Base-by-base conservation (phyloP, 139 green algal species). In the Micractinium sp. region DNA sequence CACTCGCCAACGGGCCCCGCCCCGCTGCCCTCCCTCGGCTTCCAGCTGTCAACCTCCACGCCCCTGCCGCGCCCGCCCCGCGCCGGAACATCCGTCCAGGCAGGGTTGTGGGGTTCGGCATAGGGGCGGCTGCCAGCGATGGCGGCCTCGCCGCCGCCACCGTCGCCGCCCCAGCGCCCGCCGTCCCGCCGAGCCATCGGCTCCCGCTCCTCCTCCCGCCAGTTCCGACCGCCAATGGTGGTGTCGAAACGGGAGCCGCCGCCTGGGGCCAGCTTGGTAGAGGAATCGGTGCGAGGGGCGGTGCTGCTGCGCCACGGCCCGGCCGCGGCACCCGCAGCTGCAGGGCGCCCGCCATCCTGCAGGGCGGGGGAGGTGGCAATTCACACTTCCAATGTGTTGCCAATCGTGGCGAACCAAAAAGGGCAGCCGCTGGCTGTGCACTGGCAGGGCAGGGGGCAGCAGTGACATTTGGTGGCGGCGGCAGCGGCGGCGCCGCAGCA, bases 141-240 rank as follows among this genome's bases (percentile, higher is more conserved):
- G 3, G 29, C 75, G 23, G 75, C 75, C 75, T 47, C 47, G 33
- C 35, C 35, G 20, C 2, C 84, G 7, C 41, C 38, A 29, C 47
- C 84, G 41, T 41, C 69, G 16, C 63, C 84, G 19, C 69, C 84
- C 67, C 67, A 88, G 19, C 84, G n/a, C 29, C 84, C 67, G 19
- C 20, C 18, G 31, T 89, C 85, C 4, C 85, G 85, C 18, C 85
- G 85, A 14, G 16, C 53, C 23, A 77, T 60, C n/a, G 74, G 74
- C 74, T 84, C 75, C 0, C 85, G 85, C 85, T 89, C 88, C 16
- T 91, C 88, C 53, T 91, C 88, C 88, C 88, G 81, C 61, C 71
- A 38, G 31, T 67, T 61, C 22, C 67, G 77, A 4, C 77, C 41
- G 4, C 80, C 80, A 23, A 74, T 85, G 76, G 41, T 69, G 41